Base-by-base conservation (phyloP, 2,329 filamentous ascomycete species). In the Trichophyton rubrum region DNA sequence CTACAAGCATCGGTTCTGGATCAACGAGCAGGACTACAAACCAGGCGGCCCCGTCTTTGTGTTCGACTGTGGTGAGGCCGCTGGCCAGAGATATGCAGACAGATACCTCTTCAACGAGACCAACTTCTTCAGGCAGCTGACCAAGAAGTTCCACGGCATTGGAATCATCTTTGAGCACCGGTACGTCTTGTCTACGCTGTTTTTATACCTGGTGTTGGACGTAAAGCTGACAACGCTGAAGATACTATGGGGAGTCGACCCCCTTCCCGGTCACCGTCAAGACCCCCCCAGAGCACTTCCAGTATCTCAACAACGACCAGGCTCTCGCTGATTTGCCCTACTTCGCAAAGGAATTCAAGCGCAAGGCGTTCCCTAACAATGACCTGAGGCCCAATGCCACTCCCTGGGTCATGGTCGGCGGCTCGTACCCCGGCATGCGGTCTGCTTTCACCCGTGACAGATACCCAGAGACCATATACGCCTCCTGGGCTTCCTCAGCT, bases 1-100 rank as follows among this genome's bases (percentile, higher is more conserved):
- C 1, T 83, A 82, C 67, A 74, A 74, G 57, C 80, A 82, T 67
- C 75, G 79, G 55, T 83, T 80, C 67, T 82, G 79, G 66, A 79
- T 82, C 53, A 80, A 80, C 63, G 72, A 74, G 3, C 75, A 75
- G 0, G 81, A 81, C 67, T 83, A 82, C 66, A 75, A 79, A 63
- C 73, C 79, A 11, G 80, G 81, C 17, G 80, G 80, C 0, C 81
- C 79, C 1, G 73, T 81, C 0, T 76, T 77, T 62, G 65, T 79
- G 6, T 79, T 77, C 64, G 76, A 80, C 65, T 72, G 71, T 6
- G 79, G 79, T 41, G 79, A 81, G 65, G 70, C 73, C 1, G 68
- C 67, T 38, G 77, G 71, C 3, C 71, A 74, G 43, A 69, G 68
- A 6, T 71, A 76, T 24, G 75, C 73, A 0, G 74, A 76, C 51